Evolutionary conservation across 768 basidiomycete species (phyloP), one percentile per base, ranked within the genome.

Genomic region (Chlorophyllum brunneum): DNA sequence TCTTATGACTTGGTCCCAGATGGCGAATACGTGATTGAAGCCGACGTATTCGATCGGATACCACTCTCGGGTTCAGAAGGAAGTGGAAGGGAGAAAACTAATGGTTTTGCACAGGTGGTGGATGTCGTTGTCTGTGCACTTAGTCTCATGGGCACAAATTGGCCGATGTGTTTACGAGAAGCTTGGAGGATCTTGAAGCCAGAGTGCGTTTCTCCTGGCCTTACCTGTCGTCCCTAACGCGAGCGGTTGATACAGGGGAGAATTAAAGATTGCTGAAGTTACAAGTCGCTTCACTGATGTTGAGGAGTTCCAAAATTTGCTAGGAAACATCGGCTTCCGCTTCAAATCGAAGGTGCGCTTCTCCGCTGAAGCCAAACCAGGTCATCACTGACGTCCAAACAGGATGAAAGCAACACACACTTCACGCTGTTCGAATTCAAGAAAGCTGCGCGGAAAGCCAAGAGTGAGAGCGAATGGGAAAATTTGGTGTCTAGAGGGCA

Each of bases 111-210:
- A 0, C 86, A 91, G 57, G 67, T 98, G 2, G 91, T 93, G 2
- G 95, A 99, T 64, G 85, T 92, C 5, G 93, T 83, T 5, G 86
- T 98, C 20, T 98, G 93, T 65, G 91, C 95, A 20, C 76, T 99
- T 58, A 98, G 95, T 62, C 74, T 99, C 56, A 99, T 99, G 97
- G 89, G 91, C 27, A 88, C 85, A 13, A 98, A 99, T 64, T 99
- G 97, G 97, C 80, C 90, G n/a, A 77, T 76, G 39, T 92, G 92
- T 60, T 78, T 98, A 23, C 77, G 87, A 23, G 95, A 99, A 66
- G 88, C 90, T 6, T 90, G 91, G 82, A 76, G 97, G 58, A 80
- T 98, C 34, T 73, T 98, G 33, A 88, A 84, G 66, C 68, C 79
- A n/a, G 81, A 80, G 95, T 95, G 60, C 61, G 86, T 73, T n/a